Evolutionary conservation across 2,329 filamentous ascomycete genomes (phyloP).

Genomic region (Paecilomyces dactylethromorphus): DNA sequence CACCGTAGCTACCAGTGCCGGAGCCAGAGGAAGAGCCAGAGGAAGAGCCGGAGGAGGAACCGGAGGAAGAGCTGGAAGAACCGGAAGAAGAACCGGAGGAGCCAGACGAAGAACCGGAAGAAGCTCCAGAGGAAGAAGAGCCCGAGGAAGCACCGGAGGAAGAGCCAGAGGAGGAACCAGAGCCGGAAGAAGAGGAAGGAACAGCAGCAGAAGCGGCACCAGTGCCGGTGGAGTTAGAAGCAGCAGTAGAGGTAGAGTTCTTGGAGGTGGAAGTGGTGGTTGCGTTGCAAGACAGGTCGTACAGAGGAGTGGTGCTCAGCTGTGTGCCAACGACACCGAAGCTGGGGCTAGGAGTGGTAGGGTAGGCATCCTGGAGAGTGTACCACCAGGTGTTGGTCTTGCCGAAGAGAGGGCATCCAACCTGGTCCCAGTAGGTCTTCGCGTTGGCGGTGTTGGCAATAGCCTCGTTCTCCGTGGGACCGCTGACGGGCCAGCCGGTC

Average conservation of each 20-base stretch:
- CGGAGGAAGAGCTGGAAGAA: slow-evolving; percentile 10
- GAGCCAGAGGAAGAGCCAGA: neutral
- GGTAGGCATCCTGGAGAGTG: slow-evolving; percentile 30
- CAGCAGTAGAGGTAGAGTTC: neutral
- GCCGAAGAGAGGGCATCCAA: slow-evolving; percentile 58
- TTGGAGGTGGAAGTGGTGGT: neutral
- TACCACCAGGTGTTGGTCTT: slow-evolving; percentile 39
- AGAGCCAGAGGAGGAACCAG: slow-evolving; percentile 13
- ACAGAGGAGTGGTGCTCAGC: slow-evolving; percentile 30
- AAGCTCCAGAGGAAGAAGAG: slow-evolving; percentile 2
- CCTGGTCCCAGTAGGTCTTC: slow-evolving; percentile 71
- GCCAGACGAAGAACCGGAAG: slow-evolving; percentile 1
- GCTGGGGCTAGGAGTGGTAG: slow-evolving; percentile 27
- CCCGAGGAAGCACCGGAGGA: slow-evolving; percentile 8
- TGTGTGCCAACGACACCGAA: slow-evolving; percentile 32
- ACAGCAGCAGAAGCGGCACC: slow-evolving; percentile 15
- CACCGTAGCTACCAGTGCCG: slow-evolving; percentile 2
- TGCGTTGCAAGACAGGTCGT: slow-evolving; percentile 27
- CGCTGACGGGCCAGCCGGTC: slow-evolving; percentile 78
- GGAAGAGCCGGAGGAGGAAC: slow-evolving; percentile 12
- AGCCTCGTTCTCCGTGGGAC: slow-evolving; percentile 55
- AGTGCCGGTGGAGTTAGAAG: slow-evolving; percentile 8
- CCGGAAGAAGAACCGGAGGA: slow-evolving; percentile 10
- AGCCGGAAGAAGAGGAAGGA: slow-evolving; percentile 14
- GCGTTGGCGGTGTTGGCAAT: slow-evolving; percentile 62